These are phyloP conservation scores for Salinomyces thailandicus DNA, from an alignment of 2,329 filamentous ascomycete species.

Conservation along the genomic window DNA sequence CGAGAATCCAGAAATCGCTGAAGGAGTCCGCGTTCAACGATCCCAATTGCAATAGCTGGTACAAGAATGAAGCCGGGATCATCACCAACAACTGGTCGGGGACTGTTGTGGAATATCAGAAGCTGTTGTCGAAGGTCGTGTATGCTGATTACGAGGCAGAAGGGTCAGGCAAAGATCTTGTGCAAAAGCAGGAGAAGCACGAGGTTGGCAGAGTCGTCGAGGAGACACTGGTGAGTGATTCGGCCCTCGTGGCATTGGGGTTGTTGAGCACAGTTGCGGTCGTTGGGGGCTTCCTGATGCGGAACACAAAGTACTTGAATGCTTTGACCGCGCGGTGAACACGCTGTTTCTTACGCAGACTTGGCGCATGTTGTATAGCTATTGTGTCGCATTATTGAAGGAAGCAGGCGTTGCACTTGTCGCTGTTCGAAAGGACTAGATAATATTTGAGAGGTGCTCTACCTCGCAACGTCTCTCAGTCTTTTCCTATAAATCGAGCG, in stretches of 20 bases:
- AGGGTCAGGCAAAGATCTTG: constrained; percentile 24
- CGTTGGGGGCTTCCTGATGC: constrained; percentile 39
- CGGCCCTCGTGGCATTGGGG: constrained; percentile 27
- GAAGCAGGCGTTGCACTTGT: no score
- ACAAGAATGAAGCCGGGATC: constrained; percentile 43
- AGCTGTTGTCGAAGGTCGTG: constrained; percentile 31
- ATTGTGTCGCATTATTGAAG: no score
- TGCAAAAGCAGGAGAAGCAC: constrained; percentile 26
- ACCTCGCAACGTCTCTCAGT: no score
- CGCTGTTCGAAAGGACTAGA: no score
- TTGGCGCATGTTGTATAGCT: no score
- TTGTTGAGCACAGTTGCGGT: constrained; percentile 27
- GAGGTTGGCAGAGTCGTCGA: constrained; percentile 36
- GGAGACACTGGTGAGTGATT: constrained; percentile 34
- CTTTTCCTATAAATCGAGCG: no score
- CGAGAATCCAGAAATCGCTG: constrained; percentile 36
- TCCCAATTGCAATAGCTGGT: constrained; percentile 46
- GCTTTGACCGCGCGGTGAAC: no score
- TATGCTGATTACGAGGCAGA: constrained; percentile 38
- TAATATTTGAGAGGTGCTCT: no score
- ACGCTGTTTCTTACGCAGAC: no score
- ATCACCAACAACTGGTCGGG: constrained; percentile 49
- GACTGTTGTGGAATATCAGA: constrained; percentile 47
- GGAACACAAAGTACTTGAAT: constrained; percentile 18
- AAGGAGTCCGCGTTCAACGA: constrained; percentile 42